phyloP scores from a whole-genome alignment of 805 yeast genomes.

The Schizosaccharomyces cryophilus region DNA sequence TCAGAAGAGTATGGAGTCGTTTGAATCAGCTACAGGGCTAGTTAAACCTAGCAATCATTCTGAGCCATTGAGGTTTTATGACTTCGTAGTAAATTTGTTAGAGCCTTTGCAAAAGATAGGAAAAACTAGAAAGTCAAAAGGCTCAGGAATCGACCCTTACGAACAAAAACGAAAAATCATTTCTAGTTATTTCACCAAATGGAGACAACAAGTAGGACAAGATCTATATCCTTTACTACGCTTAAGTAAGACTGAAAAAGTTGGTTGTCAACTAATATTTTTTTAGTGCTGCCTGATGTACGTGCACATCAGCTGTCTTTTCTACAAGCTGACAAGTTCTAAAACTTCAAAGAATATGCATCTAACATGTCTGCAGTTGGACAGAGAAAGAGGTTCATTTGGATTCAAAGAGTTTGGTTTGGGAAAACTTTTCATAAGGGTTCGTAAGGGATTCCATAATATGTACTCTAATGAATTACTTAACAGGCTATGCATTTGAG shows the following conservation, averaged over 20 bases:
- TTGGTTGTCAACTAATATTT: not conserved
- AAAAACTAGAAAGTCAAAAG: not conserved
- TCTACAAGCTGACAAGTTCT: too few species aligned
- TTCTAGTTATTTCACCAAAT: slow-evolving; percentile 21
- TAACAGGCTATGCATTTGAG: slow-evolving; percentile 21
- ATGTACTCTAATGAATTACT: not conserved
- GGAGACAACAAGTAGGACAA: slow-evolving; percentile 31
- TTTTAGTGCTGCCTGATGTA: slow-evolving; percentile 5
- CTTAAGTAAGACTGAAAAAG: slow-evolving; percentile 15
- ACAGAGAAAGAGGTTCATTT: slow-evolving; percentile 28
- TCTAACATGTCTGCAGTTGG: slow-evolving; percentile 29
- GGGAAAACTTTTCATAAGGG: slow-evolving; percentile 22
- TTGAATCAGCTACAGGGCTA: not conserved
- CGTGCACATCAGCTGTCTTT: not conserved
- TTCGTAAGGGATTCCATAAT: not conserved
- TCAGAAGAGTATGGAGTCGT: not conserved
- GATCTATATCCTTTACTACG: slow-evolving; percentile 45
- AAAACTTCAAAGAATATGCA: too few species aligned
- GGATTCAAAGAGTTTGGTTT: slow-evolving; percentile 39
- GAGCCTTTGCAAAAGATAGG: not conserved
- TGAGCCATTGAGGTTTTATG: not conserved
- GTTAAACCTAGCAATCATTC: not conserved
- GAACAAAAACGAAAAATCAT: slow-evolving; percentile 10
- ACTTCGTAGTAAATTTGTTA: not conserved
- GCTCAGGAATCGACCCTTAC: not conserved